A percentile compares a stretch with the other conserved stretches of the same genome.
Evolutionary conservation across 371 early-diverging fungal genomes (phyloP).

Genomic region (Synchytrium microbalum): DNA sequence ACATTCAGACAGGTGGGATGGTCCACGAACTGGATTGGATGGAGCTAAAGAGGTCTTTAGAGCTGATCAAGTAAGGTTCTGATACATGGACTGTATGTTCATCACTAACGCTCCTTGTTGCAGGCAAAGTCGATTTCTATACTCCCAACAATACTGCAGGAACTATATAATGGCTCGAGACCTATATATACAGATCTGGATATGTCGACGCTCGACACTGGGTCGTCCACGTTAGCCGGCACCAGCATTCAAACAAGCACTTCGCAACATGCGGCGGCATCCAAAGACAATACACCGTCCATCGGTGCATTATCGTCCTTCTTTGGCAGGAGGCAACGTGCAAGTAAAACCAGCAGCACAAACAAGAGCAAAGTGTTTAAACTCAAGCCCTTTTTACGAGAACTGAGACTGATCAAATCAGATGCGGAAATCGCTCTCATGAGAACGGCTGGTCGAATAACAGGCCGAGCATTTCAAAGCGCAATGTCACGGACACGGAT

Average conservation of each 20-base stretch:
- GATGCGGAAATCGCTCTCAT: slow-evolving; percentile 66
- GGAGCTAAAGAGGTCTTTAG: slow-evolving; percentile 71
- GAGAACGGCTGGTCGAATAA: slow-evolving; percentile 67
- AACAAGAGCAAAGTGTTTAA: neutral
- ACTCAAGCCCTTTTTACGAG: slow-evolving; percentile 56
- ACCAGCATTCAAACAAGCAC: neutral
- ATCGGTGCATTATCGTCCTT: neutral
- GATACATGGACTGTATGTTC: slow-evolving; percentile 3
- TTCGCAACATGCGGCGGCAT: neutral
- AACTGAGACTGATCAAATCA: slow-evolving; percentile 70
- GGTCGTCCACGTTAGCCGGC: neutral
- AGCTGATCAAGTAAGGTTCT: slow-evolving; percentile 66
- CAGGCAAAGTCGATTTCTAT: neutral
- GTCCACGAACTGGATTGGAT: slow-evolving; percentile 76
- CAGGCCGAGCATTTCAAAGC: slow-evolving; percentile 64
- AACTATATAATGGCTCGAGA: neutral
- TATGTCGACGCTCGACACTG: neutral
- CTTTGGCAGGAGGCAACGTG: neutral
- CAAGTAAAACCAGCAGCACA: neutral
- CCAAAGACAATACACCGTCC: neutral
- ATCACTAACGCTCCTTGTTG: too few species aligned
- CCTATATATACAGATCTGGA: neutral
- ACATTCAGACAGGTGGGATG: slow-evolving; percentile 84
- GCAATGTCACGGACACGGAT: slow-evolving; percentile 64
- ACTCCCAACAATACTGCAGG: neutral